Percentiles rank a stretch among this genome's conserved stretches.
These are phyloP conservation scores for Haplosporangium sp. DNA, from an alignment of 371 early-diverging fungal species.

Conservation along the genomic window DNA sequence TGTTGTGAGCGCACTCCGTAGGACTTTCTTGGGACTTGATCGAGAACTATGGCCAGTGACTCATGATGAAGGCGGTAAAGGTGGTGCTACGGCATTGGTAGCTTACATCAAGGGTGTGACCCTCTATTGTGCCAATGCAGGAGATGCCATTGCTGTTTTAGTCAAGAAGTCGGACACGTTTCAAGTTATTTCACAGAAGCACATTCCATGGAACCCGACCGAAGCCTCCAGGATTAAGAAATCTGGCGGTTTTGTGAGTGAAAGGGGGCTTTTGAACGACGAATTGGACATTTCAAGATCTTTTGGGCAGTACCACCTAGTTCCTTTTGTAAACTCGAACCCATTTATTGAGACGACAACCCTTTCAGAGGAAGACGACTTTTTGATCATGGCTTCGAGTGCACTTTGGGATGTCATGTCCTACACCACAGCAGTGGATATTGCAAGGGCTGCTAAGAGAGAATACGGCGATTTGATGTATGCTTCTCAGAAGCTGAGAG, in stretches of 20 bases:
- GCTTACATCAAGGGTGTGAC: conserved; percentile 85
- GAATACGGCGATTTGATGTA: conserved; percentile 75
- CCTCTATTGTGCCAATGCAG: conserved; percentile 91
- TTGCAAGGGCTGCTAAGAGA: conserved; percentile 79
- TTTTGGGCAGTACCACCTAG: conserved; percentile 88
- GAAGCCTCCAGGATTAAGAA: conserved; percentile 86
- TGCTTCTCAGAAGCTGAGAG: conserved; percentile 88
- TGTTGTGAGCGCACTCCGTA: conserved; percentile 72
- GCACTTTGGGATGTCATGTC: conserved; percentile 89
- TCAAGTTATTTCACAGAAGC: conserved; percentile 79
- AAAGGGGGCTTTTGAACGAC: conserved; percentile 80
- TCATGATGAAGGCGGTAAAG: conserved; percentile 62
- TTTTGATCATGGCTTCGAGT: conserved; percentile 87
- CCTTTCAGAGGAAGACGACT: conserved; percentile 88
- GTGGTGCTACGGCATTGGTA: conserved; percentile 82
- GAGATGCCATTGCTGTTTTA: conserved; percentile 89
- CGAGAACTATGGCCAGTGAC: conserved; percentile 72
- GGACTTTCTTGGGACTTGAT: conserved; percentile 83
- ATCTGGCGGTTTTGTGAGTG: conserved; percentile 87
- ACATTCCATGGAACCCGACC: conserved; percentile 75
- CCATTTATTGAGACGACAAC: conserved; percentile 82
- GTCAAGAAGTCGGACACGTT: conserved; percentile 82
- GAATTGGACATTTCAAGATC: conserved; percentile 82
- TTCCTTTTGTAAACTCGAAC: conserved; percentile 89
- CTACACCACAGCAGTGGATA: conserved; percentile 86